Base-by-base conservation (phyloP, 176 grass and related monocot species). In the Cenchrus fungigraminus region DNA sequence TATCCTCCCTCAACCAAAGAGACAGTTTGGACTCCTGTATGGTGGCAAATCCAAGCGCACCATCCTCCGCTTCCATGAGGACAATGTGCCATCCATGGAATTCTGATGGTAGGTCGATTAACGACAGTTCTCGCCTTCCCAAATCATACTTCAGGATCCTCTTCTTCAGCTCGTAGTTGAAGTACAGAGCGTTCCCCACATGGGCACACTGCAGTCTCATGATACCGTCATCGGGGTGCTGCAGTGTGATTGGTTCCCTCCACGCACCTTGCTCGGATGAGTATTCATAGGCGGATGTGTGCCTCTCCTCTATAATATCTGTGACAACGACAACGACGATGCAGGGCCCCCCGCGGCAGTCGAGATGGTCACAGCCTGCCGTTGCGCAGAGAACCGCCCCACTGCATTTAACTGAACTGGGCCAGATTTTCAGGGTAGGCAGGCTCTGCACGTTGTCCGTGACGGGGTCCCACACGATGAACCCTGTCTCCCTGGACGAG, bases 181-280 rank as follows among this genome's bases (percentile, higher is more conserved):
- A 83, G 58, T 83, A 75, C 29, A 83, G 25, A 31, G 56, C 6
- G 4, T 49, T 17, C 47, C 68, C 68, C 6, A 60, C 43, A n/a
- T 63, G 6, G 25, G 20, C 44, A 46, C 51, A 12, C 12, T 11
- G 49, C 9, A 1, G 12, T 11, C 50, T 11, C 10, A 8, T 25
- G n/a, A 65, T 67, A 17, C 4, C 13, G 8, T 2, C 25, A 65
- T 9, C 1, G 7, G 14, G 62, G 28, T 65, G 11, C 28, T 31
- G 3, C 8, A 65, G 4, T 13, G 28, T 12, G 11, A 10, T 65
- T 0, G 28, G 10, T 8, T 31, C 1, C 1, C 62, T 31, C 25
- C 62, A 65, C 2, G 62, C 12, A 32, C 28, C 62, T 31, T 12
- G 9, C 62, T 65, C 28, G 3, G 62, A 65, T 0, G 62, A 65